These are phyloP conservation scores for Phytophthora lateralis DNA, from an alignment of 352 stramenopile species.

Conservation along the genomic window DNA sequence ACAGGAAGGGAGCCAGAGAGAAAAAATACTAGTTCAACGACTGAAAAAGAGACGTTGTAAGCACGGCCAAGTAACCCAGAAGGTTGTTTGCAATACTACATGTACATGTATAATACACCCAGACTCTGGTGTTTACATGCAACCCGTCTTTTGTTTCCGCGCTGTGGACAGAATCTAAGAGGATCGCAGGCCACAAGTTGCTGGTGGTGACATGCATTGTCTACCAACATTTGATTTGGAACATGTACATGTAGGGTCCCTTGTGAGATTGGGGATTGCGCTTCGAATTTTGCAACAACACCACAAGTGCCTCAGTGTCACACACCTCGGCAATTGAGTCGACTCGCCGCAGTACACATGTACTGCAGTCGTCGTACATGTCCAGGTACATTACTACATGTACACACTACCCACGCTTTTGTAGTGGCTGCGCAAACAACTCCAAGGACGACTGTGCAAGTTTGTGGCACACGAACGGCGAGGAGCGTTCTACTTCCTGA, in stretches of 20 bases:
- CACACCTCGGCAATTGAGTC: constrained; percentile 22
- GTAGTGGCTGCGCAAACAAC: constrained; percentile 2
- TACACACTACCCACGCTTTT: too few species aligned
- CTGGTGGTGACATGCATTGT: constrained; percentile 1
- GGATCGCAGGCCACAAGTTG: constrained; percentile 3
- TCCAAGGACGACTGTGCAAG: background rate
- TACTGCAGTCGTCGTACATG: background rate
- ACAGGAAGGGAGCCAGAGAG: too few species aligned
- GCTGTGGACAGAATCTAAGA: too few species aligned
- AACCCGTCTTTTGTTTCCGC: too few species aligned
- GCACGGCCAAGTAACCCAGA: too few species aligned
- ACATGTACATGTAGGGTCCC: background rate
- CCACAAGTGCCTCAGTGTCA: constrained; percentile 23
- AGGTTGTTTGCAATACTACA: too few species aligned
- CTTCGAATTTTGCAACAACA: constrained; percentile 19
- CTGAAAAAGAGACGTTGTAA: too few species aligned
- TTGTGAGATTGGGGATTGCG: constrained; percentile 11
- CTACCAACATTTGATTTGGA: background rate
- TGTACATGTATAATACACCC: too few species aligned
- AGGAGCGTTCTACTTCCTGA: background rate
- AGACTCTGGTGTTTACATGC: too few species aligned
- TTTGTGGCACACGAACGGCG: background rate
- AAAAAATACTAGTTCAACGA: too few species aligned
- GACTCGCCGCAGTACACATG: constrained; percentile 9
- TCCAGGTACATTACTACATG: too few species aligned